Percentiles rank a stretch among this genome's conserved stretches.
These are phyloP conservation scores for Fusarium miscanthi DNA, from an alignment of 2,329 filamentous ascomycete species.

Conservation along the genomic window DNA sequence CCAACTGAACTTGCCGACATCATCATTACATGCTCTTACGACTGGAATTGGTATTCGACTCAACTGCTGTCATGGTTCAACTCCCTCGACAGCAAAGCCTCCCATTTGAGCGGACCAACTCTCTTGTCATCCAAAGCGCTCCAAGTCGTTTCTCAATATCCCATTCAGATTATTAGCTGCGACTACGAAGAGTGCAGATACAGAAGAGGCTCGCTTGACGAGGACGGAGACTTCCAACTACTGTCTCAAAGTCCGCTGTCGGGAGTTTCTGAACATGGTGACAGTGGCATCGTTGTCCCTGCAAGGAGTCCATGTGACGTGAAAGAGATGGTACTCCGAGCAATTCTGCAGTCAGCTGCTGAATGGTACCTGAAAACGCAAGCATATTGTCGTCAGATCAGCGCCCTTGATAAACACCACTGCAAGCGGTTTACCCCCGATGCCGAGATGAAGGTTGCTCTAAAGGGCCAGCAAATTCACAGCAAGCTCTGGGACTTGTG, in stretches of 20 bases:
- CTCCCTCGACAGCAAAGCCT: neutral
- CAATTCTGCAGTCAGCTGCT: neutral
- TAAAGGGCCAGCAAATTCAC: neutral
- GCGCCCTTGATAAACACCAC: constrained; percentile 10
- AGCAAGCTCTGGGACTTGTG: neutral
- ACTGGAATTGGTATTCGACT: constrained; percentile 8
- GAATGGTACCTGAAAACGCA: constrained; percentile 2
- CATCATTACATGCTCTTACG: neutral
- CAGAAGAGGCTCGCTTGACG: neutral
- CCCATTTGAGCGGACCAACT: neutral
- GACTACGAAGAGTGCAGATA: neutral
- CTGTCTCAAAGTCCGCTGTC: neutral
- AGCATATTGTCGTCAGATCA: constrained; percentile 1
- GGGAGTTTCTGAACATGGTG: neutral
- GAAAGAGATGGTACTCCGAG: neutral
- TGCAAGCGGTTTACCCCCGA: neutral
- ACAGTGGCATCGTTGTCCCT: neutral
- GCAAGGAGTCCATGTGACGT: neutral
- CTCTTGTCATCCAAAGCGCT: neutral
- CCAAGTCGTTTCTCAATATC: neutral
- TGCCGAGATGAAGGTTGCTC: neutral
- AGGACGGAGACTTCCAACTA: neutral
- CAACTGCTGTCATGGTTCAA: constrained; percentile 12
- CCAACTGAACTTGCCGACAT: neutral
- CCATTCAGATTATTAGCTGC: constrained; percentile 3